phyloP scores from a whole-genome alignment of 495 filamentous ascomycete genomes.

The Penicillium paradoxum region DNA sequence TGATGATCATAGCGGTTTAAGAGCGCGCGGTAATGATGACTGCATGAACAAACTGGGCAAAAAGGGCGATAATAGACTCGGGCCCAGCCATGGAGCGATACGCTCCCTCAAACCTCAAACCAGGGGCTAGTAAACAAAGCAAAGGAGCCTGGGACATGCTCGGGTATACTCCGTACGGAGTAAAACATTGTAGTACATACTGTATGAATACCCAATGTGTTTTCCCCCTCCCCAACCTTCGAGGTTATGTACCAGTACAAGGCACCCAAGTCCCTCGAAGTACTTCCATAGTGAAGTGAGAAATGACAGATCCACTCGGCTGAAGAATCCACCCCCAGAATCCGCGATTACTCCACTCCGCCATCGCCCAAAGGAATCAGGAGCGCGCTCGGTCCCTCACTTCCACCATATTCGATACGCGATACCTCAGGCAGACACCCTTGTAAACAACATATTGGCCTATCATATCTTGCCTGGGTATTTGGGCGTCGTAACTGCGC shows the following conservation, averaged over 20 bases:
- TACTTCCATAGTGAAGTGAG: neutral
- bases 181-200: too few species aligned
- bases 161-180: too few species aligned
- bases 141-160: too few species aligned
- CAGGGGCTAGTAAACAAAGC: neutral
- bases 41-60: constrained; percentile 24
- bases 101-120: neutral
- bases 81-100: neutral
- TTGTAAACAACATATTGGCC: constrained; percentile 2
- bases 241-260: constrained; percentile 1
- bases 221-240: neutral
- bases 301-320: constrained; percentile 6
- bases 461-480: constrained; percentile 13
- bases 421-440: neutral
- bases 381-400: constrained; percentile 1
- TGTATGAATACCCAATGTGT: neutral
- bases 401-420: constrained; percentile 1
- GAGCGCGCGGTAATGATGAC: neutral
- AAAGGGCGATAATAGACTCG: neutral
- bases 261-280: neutral
- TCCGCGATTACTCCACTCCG: constrained; percentile 2
- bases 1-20: neutral
- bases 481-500: constrained; percentile 14
- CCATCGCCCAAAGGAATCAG: constrained; percentile 3
- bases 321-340: constrained; percentile 9